Conservation (phyloP, 768 basidiomycete species). For the Boletus tomentosulus region DNA sequence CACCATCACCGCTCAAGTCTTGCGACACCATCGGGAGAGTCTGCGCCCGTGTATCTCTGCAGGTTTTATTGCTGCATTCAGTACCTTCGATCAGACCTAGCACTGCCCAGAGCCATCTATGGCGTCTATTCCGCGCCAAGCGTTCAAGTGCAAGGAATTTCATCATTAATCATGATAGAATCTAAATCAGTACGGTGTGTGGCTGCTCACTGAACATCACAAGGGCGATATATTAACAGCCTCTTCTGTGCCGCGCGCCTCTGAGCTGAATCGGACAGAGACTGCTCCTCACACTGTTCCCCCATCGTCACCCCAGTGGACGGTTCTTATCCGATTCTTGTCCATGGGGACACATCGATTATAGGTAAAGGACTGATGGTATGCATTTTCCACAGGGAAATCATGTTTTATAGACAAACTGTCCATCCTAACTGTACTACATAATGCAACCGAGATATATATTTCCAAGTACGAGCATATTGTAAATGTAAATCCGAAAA, state of each 20-base stretch:
- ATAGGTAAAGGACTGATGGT: neutral
- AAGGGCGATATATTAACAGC: neutral
- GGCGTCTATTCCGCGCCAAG: neutral
- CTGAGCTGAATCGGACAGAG: neutral
- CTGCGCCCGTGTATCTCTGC: neutral
- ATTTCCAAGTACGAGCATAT: neutral
- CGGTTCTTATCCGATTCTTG: neutral
- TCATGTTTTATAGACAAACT: too few species aligned
- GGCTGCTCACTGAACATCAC: neutral
- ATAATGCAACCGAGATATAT: too few species aligned
- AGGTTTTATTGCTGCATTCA: neutral
- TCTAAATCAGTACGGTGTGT: neutral
- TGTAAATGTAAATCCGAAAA: neutral
- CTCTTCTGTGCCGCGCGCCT: too few species aligned
- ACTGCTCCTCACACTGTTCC: neutral
- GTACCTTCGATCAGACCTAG: neutral
- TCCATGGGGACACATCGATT: neutral
- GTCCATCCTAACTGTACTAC: neutral
- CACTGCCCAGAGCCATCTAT: neutral
- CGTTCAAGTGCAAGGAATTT: neutral
- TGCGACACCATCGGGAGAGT: neutral
- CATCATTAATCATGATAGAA: neutral
- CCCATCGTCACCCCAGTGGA: neutral
- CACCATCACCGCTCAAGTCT: neutral
- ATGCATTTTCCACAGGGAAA: neutral